phyloP scores from a whole-genome alignment of 129 eudicot genomes.

The Artemisia annua region DNA sequence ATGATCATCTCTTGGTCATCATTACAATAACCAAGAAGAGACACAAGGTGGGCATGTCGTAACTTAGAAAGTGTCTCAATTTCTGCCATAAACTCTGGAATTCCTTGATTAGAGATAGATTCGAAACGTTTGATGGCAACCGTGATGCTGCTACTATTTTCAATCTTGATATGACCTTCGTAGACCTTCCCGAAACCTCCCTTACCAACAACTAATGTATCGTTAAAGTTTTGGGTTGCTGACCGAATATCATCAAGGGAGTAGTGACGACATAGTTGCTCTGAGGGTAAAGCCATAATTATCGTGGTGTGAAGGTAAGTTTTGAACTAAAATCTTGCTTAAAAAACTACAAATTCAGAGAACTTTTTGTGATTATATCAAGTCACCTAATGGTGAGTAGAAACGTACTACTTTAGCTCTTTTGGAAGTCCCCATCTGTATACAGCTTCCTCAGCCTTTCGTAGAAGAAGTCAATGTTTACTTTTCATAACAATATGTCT shows the following conservation, averaged over 20 bases:
- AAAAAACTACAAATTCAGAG: not conserved
- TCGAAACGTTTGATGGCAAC: not conserved
- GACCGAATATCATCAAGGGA: constrained; percentile 16
- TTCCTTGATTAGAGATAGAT: no score
- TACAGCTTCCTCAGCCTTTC: no score
- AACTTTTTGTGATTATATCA: not conserved
- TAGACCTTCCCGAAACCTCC: constrained; percentile 9
- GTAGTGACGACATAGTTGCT: not conserved
- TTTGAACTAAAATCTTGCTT: not conserved
- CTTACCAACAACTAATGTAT: not conserved
- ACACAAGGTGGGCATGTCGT: no score
- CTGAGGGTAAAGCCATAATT: not conserved
- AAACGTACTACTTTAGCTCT: no score
- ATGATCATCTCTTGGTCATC: no score
- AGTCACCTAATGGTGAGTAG: no score
- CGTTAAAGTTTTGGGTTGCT: not conserved
- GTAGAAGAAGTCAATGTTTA: no score
- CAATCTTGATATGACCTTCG: not conserved
- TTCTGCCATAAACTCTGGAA: no score
- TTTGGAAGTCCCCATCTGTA: no score
- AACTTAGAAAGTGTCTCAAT: no score
- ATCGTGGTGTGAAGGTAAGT: not conserved
- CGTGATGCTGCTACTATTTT: not conserved
- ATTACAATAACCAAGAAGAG: no score
- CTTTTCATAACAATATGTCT: no score